phyloP scores from a whole-genome alignment of 2,329 filamentous ascomycete genomes.

The Curvularia spicifera region DNA sequence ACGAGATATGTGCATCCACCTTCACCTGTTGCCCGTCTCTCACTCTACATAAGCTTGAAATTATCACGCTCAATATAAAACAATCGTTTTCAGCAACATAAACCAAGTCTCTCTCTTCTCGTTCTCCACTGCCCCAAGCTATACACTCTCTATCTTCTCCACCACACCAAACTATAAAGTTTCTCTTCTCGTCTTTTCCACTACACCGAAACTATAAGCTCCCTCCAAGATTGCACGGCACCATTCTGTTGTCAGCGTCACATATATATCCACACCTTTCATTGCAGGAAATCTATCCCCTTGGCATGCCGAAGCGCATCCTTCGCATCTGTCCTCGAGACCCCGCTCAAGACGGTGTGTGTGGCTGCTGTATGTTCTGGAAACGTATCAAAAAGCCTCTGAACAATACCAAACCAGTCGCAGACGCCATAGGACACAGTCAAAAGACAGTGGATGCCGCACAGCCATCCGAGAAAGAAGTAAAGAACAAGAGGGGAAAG shows the following conservation, averaged over 20 bases:
- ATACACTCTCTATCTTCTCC: too few relatives aligned
- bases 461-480: neutral
- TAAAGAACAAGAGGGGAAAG: neutral
- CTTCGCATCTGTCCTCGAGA: conserved; percentile 16
- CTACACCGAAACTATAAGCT: neutral
- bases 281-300: neutral
- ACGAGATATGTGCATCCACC: neutral
- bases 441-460: neutral
- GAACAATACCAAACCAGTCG: neutral
- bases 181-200: neutral
- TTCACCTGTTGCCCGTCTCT: neutral
- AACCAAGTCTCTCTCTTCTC: neutral
- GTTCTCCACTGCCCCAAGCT: too few relatives aligned
- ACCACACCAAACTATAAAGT: too few relatives aligned
- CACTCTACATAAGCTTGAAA: neutral
- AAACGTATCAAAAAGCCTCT: neutral
- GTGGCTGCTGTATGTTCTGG: conserved; percentile 38
- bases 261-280: neutral
- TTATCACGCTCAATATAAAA: neutral
- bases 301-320: conserved; percentile 2
- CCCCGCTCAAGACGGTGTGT: conserved; percentile 28
- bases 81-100: neutral
- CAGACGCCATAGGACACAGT: neutral
- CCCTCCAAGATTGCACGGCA: neutral
- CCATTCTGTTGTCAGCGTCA: neutral